Conservation (phyloP, 2,329 filamentous ascomycete species). For the Amauroascus niger region DNA sequence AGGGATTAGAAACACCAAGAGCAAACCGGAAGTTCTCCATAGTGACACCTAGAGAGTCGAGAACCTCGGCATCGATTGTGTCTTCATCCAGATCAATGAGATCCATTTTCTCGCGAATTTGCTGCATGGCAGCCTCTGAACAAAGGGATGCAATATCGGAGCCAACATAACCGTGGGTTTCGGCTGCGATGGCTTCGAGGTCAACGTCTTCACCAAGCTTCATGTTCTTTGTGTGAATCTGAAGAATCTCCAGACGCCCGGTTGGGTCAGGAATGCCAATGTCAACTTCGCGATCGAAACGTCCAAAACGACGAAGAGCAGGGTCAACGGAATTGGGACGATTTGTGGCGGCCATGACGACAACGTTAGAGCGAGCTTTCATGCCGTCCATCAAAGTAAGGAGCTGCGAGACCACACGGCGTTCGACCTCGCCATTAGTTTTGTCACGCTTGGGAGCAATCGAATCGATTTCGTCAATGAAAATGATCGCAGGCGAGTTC, state of each 20-base stretch:
- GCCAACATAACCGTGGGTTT: slow-evolving; percentile 98
- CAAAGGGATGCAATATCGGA: slow-evolving; percentile 97
- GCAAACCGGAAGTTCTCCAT: slow-evolving; percentile 99
- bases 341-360: slow-evolving; percentile 99
- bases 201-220: slow-evolving; percentile 96
- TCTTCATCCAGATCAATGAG: slow-evolving; percentile 98
- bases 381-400: slow-evolving; percentile 98
- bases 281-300: slow-evolving; percentile 98
- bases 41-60: slow-evolving; percentile 94
- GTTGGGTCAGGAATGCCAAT: slow-evolving; percentile 97
- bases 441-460: slow-evolving; percentile 99
- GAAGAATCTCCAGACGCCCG: slow-evolving; percentile 94
- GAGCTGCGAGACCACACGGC: slow-evolving; percentile 94
- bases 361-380: slow-evolving; percentile 97
- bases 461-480: slow-evolving; percentile 98
- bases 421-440: slow-evolving; percentile 98
- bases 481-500: slow-evolving; percentile 98
- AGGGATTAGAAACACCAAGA: slow-evolving; percentile 95
- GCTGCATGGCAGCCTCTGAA: slow-evolving; percentile 98
- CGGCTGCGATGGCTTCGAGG: slow-evolving; percentile 87
- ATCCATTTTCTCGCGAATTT: slow-evolving; percentile 99
- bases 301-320: slow-evolving; percentile 91
- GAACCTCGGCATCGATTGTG: slow-evolving; percentile 95
- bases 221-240: slow-evolving; percentile 99
- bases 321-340: slow-evolving; percentile 97